Evolutionary conservation across 495 filamentous ascomycete genomes (phyloP), one percentile per base, ranked within the genome.

Genomic region (Daldinia caldariorum): DNA sequence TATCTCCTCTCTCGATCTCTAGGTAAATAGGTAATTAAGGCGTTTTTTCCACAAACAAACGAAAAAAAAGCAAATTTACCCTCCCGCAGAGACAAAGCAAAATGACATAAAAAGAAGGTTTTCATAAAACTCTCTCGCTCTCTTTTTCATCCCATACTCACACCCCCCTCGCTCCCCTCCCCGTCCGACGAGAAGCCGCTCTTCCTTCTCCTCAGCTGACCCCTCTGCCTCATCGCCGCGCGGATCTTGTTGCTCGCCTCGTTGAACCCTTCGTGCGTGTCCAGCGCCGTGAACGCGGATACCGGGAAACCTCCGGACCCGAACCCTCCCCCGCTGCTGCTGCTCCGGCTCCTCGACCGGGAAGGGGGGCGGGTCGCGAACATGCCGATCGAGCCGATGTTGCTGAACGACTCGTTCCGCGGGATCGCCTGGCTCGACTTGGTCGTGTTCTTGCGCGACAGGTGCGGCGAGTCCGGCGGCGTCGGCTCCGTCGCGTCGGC

Each of bases 401-500:
- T 93, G 72, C 89, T 88, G 81, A 98, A 97, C 3, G 91, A 93
- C 77, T 99, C 95, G 80, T 97, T 97, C 32, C 91, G 87, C 9
- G 95, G 94, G 7, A 99, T 82, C 20, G 77, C 77, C 22, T 78
- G 78, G 72, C 82, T 82, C 4, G 83, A 85, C 58, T 68, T 71
- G 4, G 81, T 84, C 39, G 81, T 83, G 72, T 71, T 73, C 60
- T 79, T 75, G 16, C 82, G 76, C 32, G 71, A 53, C 18, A 78
- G 34, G 32, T 65, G 32, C 63, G 77, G 54, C 35, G 72, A 74
- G 51, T 67, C 61, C 35, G 78, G 76, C 43, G 76, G 70, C 0
- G 71, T 61, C 14, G 78, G 74, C 22, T 74, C 57, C 0, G 66
- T 60, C 37, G 63, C 50, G 6, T 66, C 32, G 71, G 72, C 6